Conservation (phyloP, 1,139 yeast species). For the Blastobotrys proliferans region DNA sequence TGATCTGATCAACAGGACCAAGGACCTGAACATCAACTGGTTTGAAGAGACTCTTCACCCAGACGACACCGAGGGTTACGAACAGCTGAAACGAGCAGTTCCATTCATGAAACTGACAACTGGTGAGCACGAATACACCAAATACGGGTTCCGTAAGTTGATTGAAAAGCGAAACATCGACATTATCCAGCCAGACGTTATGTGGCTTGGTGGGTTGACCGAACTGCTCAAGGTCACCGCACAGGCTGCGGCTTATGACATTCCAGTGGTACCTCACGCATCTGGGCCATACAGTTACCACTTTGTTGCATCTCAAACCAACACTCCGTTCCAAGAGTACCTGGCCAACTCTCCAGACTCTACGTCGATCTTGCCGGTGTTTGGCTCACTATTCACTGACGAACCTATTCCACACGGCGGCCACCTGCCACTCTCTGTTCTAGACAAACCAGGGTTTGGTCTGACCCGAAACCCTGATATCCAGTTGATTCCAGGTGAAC, state of each 20-base stretch:
- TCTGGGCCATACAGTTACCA: slow-evolving; percentile 50
- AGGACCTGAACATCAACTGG: slow-evolving; percentile 47
- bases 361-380: slow-evolving; percentile 43
- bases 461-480: slow-evolving; percentile 43
- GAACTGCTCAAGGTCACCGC: slow-evolving; percentile 44
- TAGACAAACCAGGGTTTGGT: slow-evolving; percentile 49
- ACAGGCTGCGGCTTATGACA: slow-evolving; percentile 50
- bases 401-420: slow-evolving; percentile 48
- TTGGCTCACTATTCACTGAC: slow-evolving; percentile 43
- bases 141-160: slow-evolving; percentile 47
- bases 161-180: slow-evolving; percentile 47
- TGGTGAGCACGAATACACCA: slow-evolving; percentile 50
- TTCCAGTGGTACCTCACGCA: slow-evolving; percentile 51
- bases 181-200: slow-evolving; percentile 48
- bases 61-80: slow-evolving; percentile 47
- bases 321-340: slow-evolving; percentile 51
- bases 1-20: slow-evolving; percentile 42
- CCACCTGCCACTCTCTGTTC: slow-evolving; percentile 36
- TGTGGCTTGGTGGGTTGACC: slow-evolving; percentile 53
- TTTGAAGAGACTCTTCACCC: slow-evolving; percentile 50
- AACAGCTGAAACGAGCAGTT: slow-evolving; percentile 43
- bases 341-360: slow-evolving; percentile 49
- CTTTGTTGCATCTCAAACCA: slow-evolving; percentile 45
- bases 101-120: slow-evolving; percentile 48
- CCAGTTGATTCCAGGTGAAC: slow-evolving; percentile 41